Percentiles rank a stretch among this genome's conserved stretches.
phyloP scores from a whole-genome alignment of 345 rosid genomes.

The Raphanus raphanistrum region DNA sequence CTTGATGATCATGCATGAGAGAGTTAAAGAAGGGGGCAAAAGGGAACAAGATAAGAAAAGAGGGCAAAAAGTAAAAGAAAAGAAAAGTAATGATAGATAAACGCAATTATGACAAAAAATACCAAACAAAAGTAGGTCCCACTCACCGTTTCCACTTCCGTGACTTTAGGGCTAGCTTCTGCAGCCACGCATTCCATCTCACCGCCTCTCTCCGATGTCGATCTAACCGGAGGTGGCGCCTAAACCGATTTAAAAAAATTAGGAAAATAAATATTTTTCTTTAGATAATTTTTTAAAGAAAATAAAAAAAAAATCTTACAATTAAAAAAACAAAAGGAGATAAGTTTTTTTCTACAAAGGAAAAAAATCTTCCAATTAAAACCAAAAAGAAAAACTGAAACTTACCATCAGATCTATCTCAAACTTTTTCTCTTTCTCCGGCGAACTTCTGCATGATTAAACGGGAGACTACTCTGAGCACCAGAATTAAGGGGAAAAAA shows the following conservation, averaged over 20 bases:
- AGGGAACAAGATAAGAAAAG: slow-evolving; percentile 31
- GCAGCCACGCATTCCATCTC: slow-evolving; percentile 59
- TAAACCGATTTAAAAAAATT: slow-evolving; percentile 30
- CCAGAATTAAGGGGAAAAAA: neutral
- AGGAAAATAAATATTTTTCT: neutral
- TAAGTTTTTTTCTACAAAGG: neutral
- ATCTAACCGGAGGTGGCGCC: slow-evolving; percentile 89
- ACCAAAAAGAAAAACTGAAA: neutral
- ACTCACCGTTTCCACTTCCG: slow-evolving; percentile 71
- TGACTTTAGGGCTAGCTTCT: slow-evolving; percentile 59
- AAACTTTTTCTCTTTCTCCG: slow-evolving; percentile 66
- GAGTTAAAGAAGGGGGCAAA: neutral
- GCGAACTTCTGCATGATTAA: slow-evolving; percentile 37
- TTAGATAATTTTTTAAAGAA: neutral
- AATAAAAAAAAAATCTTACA: neutral
- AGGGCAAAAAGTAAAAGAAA: slow-evolving; percentile 12
- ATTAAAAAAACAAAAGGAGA: neutral
- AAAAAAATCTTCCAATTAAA: neutral
- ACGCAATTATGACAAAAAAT: slow-evolving; percentile 26
- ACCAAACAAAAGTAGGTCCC: slow-evolving; percentile 40
- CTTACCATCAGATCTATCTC: slow-evolving; percentile 99
- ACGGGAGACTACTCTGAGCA: neutral
- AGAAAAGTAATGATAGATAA: slow-evolving; percentile 21
- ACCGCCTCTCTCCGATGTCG: slow-evolving; percentile 83
- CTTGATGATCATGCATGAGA: slow-evolving; percentile 8